Percentiles rank a stretch among this genome's conserved stretches.
Conservation (phyloP, 257 asterid species). For the Solanum etuberosum region DNA sequence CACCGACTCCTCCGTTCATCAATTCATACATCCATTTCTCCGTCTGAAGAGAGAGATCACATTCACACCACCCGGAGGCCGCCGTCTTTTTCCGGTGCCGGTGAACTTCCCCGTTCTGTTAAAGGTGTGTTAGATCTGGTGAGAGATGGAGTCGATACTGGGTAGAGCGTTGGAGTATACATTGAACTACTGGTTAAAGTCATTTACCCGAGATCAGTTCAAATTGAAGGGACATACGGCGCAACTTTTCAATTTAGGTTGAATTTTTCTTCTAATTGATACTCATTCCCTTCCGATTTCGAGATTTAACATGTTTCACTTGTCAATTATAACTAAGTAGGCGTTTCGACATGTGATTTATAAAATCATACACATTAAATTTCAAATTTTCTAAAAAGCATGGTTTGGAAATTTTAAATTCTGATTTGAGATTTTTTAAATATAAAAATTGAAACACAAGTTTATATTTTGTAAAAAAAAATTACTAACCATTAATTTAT, state of each 20-base stretch:
- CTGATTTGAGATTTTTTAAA: no score
- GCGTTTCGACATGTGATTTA: no score
- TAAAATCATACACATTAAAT: no score
- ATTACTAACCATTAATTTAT: no score
- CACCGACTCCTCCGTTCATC: not conserved
- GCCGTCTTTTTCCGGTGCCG: not conserved
- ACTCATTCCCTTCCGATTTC: not conserved
- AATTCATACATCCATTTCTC: constrained; percentile 9
- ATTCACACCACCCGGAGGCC: constrained; percentile 3
- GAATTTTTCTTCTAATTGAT: not conserved
- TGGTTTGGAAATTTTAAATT: no score
- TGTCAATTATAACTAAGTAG: not conserved
- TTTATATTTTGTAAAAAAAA: no score
- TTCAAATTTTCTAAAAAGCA: no score
- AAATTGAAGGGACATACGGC: constrained; percentile 86
- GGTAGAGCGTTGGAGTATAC: constrained; percentile 95
- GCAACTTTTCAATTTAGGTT: constrained; percentile 87
- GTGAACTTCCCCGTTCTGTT: not conserved
- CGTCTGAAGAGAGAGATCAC: not conserved
- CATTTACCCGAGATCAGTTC: constrained; percentile 92
- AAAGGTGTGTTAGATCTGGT: not conserved
- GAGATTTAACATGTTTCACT: not conserved
- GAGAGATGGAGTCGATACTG: constrained; percentile 69
- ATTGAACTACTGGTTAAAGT: constrained; percentile 89
- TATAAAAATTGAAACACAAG: no score